phyloP scores from a whole-genome alignment of 169 alveolate species.

The Plasmodium adleri region DNA sequence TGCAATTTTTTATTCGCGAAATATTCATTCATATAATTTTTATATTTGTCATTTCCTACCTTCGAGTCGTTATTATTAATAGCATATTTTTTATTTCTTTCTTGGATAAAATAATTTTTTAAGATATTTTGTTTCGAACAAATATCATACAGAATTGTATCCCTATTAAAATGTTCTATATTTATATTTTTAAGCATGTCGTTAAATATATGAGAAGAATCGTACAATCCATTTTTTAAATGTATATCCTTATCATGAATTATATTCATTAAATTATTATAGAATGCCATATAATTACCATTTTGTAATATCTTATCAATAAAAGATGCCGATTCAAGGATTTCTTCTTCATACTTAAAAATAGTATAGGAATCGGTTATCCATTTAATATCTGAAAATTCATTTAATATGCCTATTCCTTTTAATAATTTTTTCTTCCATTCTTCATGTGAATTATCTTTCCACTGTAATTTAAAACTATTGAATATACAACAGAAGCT shows the following conservation, averaged over 20 bases:
- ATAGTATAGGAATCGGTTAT: conserved; percentile 48
- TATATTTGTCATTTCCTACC: conserved; percentile 23
- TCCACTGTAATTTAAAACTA: conserved; percentile 38
- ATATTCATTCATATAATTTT: conserved; percentile 15
- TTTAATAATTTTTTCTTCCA: conserved; percentile 61
- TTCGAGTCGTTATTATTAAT: conserved; percentile 1
- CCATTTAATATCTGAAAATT: conserved; percentile 65
- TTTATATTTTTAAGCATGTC: conserved; percentile 47
- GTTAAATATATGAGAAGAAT: conserved; percentile 66
- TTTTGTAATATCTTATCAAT: conserved; percentile 59
- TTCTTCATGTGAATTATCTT: conserved; percentile 31
- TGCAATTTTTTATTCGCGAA: conserved; percentile 8
- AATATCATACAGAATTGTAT: conserved; percentile 33
- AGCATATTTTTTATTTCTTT: neutral
- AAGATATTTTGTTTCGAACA: conserved; percentile 43
- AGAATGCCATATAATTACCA: conserved; percentile 37
- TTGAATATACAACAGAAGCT: conserved; percentile 29
- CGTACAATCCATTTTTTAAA: conserved; percentile 29
- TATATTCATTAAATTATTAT: conserved; percentile 53
- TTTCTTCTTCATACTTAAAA: conserved; percentile 54
- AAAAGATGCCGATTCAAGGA: conserved; percentile 55
- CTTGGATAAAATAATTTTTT: conserved; percentile 18
- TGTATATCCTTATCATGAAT: conserved; percentile 23
- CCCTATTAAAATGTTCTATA: conserved; percentile 17
- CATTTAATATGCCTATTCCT: conserved; percentile 69